Percentiles rank a stretch among this genome's conserved stretches.
Conservation (phyloP, 2,329 filamentous ascomycete genomes). For the Aureobasidium sp. region DNA sequence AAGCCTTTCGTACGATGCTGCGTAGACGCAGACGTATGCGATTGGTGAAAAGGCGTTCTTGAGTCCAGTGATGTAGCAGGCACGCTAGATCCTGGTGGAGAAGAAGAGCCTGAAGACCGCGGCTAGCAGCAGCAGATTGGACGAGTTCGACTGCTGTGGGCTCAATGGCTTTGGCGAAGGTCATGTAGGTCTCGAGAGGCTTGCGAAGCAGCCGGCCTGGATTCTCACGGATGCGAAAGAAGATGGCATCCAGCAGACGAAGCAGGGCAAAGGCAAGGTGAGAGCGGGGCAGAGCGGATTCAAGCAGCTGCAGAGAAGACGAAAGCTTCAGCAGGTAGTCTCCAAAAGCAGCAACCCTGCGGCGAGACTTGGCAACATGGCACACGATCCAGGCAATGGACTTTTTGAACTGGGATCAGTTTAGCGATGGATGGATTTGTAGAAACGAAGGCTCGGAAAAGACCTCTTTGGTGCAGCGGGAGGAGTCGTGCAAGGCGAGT, state of each 20-base stretch:
- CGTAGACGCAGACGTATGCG: conserved; percentile 9
- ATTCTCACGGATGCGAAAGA: conserved; percentile 6
- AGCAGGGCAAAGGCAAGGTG: not conserved
- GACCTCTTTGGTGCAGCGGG: conserved; percentile 12
- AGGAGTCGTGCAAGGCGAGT: not conserved
- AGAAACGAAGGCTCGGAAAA: not conserved
- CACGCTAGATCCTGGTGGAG: conserved; percentile 3
- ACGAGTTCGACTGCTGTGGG: not conserved
- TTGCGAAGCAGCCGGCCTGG: not conserved
- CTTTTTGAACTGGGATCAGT: conserved; percentile 15
- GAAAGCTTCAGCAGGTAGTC: conserved; percentile 13
- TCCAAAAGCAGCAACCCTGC: conserved; percentile 13
- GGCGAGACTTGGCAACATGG: conserved; percentile 13
- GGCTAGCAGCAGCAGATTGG: not conserved
- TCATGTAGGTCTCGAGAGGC: conserved; percentile 1
- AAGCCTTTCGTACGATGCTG: conserved; percentile 5
- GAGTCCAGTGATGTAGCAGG: conserved; percentile 7
- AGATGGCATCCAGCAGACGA: not conserved
- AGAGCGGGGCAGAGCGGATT: not conserved
- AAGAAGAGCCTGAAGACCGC: not conserved
- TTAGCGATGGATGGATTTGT: conserved; percentile 9
- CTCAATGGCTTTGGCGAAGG: conserved; percentile 5
- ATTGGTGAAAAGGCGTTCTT: conserved; percentile 8
- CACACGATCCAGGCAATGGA: conserved; percentile 14
- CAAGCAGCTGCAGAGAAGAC: not conserved